Evolutionary conservation across 768 basidiomycete genomes (phyloP).

Genomic region (Lepiota subincarnata): DNA sequence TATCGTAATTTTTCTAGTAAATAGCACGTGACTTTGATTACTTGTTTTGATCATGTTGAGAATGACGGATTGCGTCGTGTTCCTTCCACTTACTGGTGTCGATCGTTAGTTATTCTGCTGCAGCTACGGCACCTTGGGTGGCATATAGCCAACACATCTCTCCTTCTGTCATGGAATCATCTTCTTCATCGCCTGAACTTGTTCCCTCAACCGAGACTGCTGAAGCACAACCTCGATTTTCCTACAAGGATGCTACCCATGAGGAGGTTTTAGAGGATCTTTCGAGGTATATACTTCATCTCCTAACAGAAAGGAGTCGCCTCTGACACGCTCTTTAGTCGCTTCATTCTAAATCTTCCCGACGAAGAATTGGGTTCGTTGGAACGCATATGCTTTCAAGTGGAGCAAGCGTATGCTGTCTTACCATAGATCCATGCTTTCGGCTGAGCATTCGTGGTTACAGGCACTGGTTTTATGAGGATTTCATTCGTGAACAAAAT

Average conservation of each 20-base stretch:
- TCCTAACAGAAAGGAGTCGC: neutral
- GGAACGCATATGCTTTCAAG: constrained; percentile 96
- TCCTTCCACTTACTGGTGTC: constrained; percentile 6
- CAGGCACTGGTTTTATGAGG: constrained; percentile 99
- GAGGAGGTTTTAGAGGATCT: constrained; percentile 90
- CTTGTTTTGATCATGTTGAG: constrained; percentile 12
- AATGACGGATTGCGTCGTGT: constrained; percentile 9
- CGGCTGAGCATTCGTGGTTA: constrained; percentile 13
- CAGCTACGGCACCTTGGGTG: constrained; percentile 8
- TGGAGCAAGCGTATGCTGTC: constrained; percentile 90
- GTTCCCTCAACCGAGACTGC: constrained; percentile 31
- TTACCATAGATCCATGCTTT: constrained; percentile 8
- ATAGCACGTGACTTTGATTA: constrained; percentile 12
- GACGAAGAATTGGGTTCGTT: constrained; percentile 87
- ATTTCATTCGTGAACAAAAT: constrained; percentile 92
- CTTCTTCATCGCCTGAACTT: constrained; percentile 76
- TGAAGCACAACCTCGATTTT: constrained; percentile 37
- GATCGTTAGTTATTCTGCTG: constrained; percentile 12
- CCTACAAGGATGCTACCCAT: constrained; percentile 70
- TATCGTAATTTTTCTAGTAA: neutral
- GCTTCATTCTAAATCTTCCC: constrained; percentile 95
- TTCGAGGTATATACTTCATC: constrained; percentile 55
- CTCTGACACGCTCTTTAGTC: constrained; percentile 40
- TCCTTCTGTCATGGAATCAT: constrained; percentile 56
- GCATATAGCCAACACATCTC: constrained; percentile 14